These are phyloP conservation scores for Vitrella brassicaformis DNA, from an alignment of 73 alveolate genomes.

Conservation along the genomic window DNA sequence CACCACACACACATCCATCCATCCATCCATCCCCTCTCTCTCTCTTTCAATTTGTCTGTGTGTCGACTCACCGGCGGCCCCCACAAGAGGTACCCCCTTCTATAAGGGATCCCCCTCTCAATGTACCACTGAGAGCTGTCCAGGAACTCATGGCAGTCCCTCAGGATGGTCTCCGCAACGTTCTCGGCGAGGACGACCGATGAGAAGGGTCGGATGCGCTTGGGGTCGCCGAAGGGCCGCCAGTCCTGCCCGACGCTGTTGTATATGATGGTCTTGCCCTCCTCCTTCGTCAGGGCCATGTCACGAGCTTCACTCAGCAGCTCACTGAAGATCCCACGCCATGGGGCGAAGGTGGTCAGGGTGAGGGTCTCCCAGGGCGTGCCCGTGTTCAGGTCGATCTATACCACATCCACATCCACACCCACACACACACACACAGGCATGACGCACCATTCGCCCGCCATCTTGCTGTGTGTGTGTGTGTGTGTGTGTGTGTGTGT, in stretches of 20 bases:
- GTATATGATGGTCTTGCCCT: constrained; percentile 34
- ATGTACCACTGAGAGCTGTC: constrained; percentile 46
- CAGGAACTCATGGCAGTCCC: constrained; percentile 41
- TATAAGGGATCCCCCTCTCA: constrained; percentile 53
- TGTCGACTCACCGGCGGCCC: constrained; percentile 63
- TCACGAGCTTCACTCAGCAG: neutral
- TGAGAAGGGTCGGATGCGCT: constrained; percentile 23
- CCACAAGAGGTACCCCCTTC: constrained; percentile 48
- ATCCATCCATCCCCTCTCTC: neutral
- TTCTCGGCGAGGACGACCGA: constrained; percentile 22
- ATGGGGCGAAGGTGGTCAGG: constrained; percentile 8
- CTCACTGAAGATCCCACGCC: neutral
- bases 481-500: too few relatives aligned
- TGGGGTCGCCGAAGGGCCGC: constrained; percentile 27
- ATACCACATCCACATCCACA: too few relatives aligned
- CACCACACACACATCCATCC: neutral
- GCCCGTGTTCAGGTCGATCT: constrained; percentile 37
- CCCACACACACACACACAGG: too few relatives aligned
- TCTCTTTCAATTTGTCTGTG: neutral
- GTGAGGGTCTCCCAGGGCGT: constrained; percentile 38
- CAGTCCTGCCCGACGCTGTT: constrained; percentile 21
- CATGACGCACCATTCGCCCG: too few relatives aligned
- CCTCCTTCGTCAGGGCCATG: constrained; percentile 20
- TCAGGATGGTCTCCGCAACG: constrained; percentile 19
- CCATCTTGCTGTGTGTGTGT: too few relatives aligned